phyloP scores from a whole-genome alignment of 768 basidiomycete species.

The Chalciporus chontae region DNA sequence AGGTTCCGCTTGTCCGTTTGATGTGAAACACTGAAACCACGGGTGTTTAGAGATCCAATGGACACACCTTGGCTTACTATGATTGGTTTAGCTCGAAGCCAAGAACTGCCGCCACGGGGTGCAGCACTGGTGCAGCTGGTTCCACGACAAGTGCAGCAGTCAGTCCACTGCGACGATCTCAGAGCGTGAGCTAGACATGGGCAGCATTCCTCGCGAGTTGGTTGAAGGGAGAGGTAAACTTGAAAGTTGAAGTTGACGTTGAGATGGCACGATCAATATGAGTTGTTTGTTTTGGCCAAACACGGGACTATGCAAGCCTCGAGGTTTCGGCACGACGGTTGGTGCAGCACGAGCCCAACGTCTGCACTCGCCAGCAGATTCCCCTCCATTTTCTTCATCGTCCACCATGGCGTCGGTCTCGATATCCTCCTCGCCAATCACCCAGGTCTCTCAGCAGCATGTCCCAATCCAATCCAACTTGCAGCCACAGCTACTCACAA shows the following conservation, averaged over 20 bases:
- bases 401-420: conserved; percentile 36
- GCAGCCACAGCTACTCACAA: conserved; percentile 84
- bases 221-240: background rate
- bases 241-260: background rate
- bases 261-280: conserved; percentile 2
- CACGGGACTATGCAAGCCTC: conserved; percentile 9
- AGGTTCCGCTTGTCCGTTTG: conserved; percentile 5
- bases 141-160: background rate
- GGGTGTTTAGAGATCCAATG: conserved; percentile 5
- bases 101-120: background rate
- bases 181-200: background rate
- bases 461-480: conserved; percentile 64
- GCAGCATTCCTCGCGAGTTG: background rate
- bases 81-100: background rate
- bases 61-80: conserved; percentile 8
- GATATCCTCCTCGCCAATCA: conserved; percentile 53
- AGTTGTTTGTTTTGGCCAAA: conserved; percentile 32
- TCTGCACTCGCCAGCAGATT: conserved; percentile 9
- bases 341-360: conserved; percentile 13
- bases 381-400: conserved; percentile 10
- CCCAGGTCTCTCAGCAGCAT: conserved; percentile 49
- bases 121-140: background rate
- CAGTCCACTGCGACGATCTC: background rate
- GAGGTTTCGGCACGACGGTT: conserved; percentile 26
- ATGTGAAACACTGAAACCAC: conserved; percentile 14